These are phyloP conservation scores for Trypanosoma conorhini DNA, from an alignment of 208 protist genomes.

Conservation along the genomic window DNA sequence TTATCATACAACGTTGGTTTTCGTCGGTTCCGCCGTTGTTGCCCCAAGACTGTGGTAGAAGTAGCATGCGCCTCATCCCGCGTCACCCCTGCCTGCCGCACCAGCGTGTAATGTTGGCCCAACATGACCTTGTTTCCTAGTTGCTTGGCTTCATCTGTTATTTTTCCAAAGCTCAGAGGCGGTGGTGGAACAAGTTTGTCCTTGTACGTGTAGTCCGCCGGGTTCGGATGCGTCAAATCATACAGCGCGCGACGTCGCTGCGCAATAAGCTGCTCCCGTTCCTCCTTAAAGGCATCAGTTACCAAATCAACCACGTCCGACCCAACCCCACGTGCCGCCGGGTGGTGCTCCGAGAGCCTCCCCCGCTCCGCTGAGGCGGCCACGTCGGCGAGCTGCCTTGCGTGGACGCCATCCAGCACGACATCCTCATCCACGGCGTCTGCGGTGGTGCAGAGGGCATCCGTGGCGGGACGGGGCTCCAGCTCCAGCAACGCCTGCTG, in stretches of 20 bases:
- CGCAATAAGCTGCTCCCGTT: conserved; percentile 57
- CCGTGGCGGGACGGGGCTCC: conserved; percentile 4
- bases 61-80: conserved; percentile 27
- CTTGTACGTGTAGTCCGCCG: conserved; percentile 83
- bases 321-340: conserved; percentile 59
- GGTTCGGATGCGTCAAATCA: conserved; percentile 81
- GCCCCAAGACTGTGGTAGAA: background rate
- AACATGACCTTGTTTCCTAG: conserved; percentile 78
- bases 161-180: conserved; percentile 81
- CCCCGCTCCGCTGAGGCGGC: conserved; percentile 17
- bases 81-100: conserved; percentile 60
- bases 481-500: conserved; percentile 15
- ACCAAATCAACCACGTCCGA: conserved; percentile 86
- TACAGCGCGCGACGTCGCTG: conserved; percentile 77
- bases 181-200: conserved; percentile 87
- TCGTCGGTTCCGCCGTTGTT: conserved; percentile 26
- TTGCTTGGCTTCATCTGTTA: conserved; percentile 64
- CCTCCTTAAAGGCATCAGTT: conserved; percentile 75
- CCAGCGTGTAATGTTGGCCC: conserved; percentile 73
- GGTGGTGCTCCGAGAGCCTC: conserved; percentile 36
- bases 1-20: conserved; percentile 73
- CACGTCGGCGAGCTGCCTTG: conserved; percentile 1
- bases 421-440: conserved; percentile 32
- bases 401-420: conserved; percentile 26
- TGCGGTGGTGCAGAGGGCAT: conserved; percentile 5